Percentiles rank a stretch among this genome's conserved stretches.
Evolutionary conservation across 2,329 filamentous ascomycete species (phyloP).

Genomic region (Alternaria sp.): DNA sequence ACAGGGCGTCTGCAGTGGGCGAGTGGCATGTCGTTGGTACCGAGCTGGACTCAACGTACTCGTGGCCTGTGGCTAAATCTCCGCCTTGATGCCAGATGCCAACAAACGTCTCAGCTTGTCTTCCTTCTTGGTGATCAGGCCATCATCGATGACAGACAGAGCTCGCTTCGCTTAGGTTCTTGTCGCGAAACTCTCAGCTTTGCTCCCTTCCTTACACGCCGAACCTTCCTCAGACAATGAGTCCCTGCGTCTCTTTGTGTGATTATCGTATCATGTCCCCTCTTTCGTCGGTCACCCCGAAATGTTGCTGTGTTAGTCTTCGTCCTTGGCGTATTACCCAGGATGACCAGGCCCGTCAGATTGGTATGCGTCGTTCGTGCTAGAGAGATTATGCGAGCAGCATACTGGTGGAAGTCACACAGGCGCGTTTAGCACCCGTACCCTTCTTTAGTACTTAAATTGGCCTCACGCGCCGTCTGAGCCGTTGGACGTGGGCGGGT

Average conservation of each 20-base stretch:
- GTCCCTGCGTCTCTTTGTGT: constrained; percentile 2
- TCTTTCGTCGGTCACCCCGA: constrained; percentile 6
- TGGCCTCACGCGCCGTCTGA: neutral
- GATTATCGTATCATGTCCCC: neutral
- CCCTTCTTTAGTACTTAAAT: neutral
- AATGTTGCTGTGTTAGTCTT: constrained; percentile 4
- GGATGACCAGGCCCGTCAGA: neutral
- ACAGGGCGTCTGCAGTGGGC: neutral
- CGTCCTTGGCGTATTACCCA: neutral
- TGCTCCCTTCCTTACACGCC: neutral
- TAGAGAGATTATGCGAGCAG: constrained; percentile 1
- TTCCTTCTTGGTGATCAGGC: constrained; percentile 2
- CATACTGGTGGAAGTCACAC: constrained; percentile 2
- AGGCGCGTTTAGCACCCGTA: constrained; percentile 2
- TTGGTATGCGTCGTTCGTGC: neutral
- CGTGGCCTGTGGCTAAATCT: constrained; percentile 3
- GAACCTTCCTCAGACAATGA: neutral
- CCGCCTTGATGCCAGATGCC: constrained; percentile 2
- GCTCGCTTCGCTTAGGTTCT: constrained; percentile 5
- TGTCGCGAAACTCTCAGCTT: neutral
- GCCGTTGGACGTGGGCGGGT: neutral
- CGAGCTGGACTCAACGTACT: constrained; percentile 1
- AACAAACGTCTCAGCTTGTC: constrained; percentile 3
- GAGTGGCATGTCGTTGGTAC: constrained; percentile 1
- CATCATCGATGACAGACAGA: neutral